A percentile compares a stretch with the other conserved stretches of the same genome.
These are phyloP conservation scores for Neofusicoccum umdonicola DNA, from an alignment of 2,329 filamentous ascomycete genomes.

Conservation along the genomic window DNA sequence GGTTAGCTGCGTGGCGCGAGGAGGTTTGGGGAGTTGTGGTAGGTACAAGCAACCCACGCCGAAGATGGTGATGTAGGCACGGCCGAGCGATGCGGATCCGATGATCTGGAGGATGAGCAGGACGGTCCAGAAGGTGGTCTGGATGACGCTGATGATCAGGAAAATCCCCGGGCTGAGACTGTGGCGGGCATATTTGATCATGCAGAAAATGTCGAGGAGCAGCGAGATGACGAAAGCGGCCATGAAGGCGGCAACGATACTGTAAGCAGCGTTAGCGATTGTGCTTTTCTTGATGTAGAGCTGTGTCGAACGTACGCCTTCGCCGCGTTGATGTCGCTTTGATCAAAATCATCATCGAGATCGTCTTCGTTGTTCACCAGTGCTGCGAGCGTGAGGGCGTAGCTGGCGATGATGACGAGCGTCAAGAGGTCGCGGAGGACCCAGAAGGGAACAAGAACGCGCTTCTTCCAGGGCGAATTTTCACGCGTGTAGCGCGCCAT, in stretches of 20 bases:
- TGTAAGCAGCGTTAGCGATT: conserved; percentile 24
- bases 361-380: background rate
- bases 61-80: conserved; percentile 27
- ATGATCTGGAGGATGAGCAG: conserved; percentile 34
- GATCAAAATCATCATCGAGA: background rate
- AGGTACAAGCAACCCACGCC: conserved; percentile 36
- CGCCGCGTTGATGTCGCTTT: background rate
- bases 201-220: conserved; percentile 34
- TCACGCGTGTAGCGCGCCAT: conserved; percentile 13
- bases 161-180: conserved; percentile 32
- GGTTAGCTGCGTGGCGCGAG: background rate
- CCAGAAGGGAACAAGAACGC: conserved; percentile 39
- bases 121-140: conserved; percentile 35
- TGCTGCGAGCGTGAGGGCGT: conserved; percentile 19
- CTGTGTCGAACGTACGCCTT: background rate
- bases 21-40: background rate
- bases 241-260: conserved; percentile 32
- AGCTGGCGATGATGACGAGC: conserved; percentile 32
- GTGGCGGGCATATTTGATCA: conserved; percentile 34
- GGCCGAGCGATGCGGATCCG: conserved; percentile 21
- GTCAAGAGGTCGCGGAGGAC: conserved; percentile 32
- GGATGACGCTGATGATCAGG: conserved; percentile 35
- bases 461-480: conserved; percentile 34
- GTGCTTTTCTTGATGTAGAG: too few relatives aligned
- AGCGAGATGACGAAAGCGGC: conserved; percentile 33